Conservation (phyloP, 768 basidiomycete genomes). For the Gloeopeniophorella convolvens region DNA sequence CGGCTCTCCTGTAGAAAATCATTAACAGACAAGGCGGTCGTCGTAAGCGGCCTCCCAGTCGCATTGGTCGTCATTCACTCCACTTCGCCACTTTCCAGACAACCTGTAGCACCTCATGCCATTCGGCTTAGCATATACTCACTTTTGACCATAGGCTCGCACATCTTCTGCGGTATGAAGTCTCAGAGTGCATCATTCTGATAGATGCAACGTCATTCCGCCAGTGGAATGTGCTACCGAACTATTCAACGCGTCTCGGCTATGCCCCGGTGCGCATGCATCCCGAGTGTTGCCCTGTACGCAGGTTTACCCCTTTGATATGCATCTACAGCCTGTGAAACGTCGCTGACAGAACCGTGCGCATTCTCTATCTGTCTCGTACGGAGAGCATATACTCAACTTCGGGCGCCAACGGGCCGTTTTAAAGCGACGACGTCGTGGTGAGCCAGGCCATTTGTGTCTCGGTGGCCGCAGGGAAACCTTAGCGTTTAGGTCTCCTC, state of each 20-base stretch:
- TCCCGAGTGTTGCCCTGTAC: not conserved
- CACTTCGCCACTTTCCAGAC: conserved; percentile 36
- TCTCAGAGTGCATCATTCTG: not conserved
- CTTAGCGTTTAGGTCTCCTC: conserved; percentile 58
- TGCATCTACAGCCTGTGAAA: conserved; percentile 63
- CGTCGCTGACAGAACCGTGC: conserved; percentile 72
- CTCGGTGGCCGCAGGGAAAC: not conserved
- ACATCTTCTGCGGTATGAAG: conserved; percentile 70
- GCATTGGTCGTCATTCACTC: not conserved
- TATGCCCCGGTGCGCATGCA: conserved; percentile 61
- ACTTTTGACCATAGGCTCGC: conserved; percentile 50
- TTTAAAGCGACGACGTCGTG: conserved; percentile 30
- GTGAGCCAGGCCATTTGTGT: conserved; percentile 17
- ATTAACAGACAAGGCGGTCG: conserved; percentile 75
- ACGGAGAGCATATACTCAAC: no score
- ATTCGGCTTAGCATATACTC: not conserved
- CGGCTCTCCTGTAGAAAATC: conserved; percentile 65
- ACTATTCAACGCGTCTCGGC: conserved; percentile 65
- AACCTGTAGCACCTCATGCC: conserved; percentile 38
- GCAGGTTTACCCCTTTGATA: not conserved
- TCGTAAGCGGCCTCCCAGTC: conserved; percentile 44
- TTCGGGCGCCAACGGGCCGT: no score
- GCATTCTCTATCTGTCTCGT: no score
- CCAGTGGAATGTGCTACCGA: conserved; percentile 82
- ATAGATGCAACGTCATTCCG: not conserved